phyloP scores from a whole-genome alignment of 257 asterid species.

The Solanum lignicaule region DNA sequence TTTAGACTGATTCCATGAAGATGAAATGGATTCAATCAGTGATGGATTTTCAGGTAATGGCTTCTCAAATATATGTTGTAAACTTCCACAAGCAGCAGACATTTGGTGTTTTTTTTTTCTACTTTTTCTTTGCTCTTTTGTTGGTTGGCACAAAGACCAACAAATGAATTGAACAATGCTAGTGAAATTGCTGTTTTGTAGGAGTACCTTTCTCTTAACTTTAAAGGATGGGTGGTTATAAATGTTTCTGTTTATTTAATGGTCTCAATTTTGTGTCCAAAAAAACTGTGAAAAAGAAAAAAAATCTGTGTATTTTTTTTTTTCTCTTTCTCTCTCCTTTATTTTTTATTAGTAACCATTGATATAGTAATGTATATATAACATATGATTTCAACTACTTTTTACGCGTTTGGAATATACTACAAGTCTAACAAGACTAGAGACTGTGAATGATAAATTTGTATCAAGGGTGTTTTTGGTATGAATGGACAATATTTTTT shows the following conservation, averaged over 20 bases:
- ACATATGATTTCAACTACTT: background rate
- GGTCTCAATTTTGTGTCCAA: constrained; percentile 23
- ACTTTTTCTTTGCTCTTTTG: background rate
- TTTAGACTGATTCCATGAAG: constrained; percentile 45
- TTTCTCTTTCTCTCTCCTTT: background rate
- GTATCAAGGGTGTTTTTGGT: background rate
- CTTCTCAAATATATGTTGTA: constrained; percentile 65
- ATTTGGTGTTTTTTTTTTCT: constrained; percentile 5
- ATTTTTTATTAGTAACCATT: background rate
- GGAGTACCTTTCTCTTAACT: constrained; percentile 23
- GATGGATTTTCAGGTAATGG: constrained; percentile 53
- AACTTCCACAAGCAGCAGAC: constrained; percentile 81
- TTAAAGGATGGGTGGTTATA: constrained; percentile 46
- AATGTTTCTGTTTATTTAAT: constrained; percentile 17
- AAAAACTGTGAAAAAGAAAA: background rate
- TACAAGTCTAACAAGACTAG: background rate
- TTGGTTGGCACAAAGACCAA: constrained; percentile 12
- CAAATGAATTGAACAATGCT: background rate
- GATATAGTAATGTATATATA: background rate
- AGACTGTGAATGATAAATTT: background rate
- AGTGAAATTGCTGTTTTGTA: constrained; percentile 30
- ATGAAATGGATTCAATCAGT: constrained; percentile 50
- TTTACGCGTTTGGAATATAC: constrained; percentile 1
- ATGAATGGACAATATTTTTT: background rate
- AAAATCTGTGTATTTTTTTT: background rate